Evolutionary conservation across 2,329 filamentous ascomycete genomes (phyloP), one percentile per base, ranked within the genome.

Genomic region (Emmonsiellopsis sp.): DNA sequence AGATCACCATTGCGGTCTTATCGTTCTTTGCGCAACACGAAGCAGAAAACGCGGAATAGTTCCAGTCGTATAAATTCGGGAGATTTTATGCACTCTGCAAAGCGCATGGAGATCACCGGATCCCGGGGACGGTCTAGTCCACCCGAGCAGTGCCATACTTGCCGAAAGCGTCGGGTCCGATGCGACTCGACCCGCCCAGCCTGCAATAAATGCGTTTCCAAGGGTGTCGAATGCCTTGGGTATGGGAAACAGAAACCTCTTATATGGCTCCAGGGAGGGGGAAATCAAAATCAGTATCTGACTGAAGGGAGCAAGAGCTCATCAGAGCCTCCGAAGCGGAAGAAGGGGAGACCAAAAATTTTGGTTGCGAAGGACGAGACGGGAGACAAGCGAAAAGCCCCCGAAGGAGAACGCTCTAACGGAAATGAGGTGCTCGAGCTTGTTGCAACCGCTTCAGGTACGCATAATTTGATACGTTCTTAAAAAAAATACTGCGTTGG

Each of bases 71-170:
- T 26, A 26, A 26, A 40, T 40, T 4, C 15, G 7, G 11, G 11
- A 40, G 11, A 11, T 15, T 40, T 40, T 20, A 51, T 51, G 49
- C n/a, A 13, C 15, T n/a, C 30, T 51, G 38, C 20, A 32, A 51
- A 51, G n/a, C 0, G 13, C 13, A n/a, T 30, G 13, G 49, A 44
- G 15, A 16, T 35, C 38, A 13, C n/a, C 38, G 49, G 8, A 73
- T 75, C 76, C 64, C 82, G 76, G 48, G 81, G 82, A 7, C 67
- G 73, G 16, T 42, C 48, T 11, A 38, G 40, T 13, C 34, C 42
- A 13, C 26, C 34, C 15, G 41, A 49, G 42, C 58, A 55, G 20
- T 61, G 59, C 41, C 55, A 58, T 46, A 61, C 51, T 15, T 61
- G 59, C 48, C 58, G 56, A 47, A 59, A 57, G 42, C 43, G 56